phyloP scores from a whole-genome alignment of 2,329 filamentous ascomycete genomes.

The Falciphora oryzae region DNA sequence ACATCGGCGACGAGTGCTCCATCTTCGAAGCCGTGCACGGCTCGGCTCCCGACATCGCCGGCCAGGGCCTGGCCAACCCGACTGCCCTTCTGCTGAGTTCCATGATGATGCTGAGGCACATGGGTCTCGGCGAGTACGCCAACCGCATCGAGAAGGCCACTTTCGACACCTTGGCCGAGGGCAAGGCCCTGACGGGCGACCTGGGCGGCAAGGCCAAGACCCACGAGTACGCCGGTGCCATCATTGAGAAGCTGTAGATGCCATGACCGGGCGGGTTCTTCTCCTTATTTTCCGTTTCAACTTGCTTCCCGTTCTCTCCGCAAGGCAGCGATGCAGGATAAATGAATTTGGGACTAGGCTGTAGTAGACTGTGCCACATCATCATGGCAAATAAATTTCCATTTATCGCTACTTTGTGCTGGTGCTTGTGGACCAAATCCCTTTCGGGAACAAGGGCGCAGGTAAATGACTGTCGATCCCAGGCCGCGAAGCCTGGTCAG shows the following conservation, averaged over 20 bases:
- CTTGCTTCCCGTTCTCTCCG: background rate
- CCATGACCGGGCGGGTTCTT: conserved; percentile 11
- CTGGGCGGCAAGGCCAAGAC: conserved; percentile 96
- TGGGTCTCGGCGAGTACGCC: conserved; percentile 83
- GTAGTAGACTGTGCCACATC: conserved; percentile 4
- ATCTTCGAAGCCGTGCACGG: conserved; percentile 99
- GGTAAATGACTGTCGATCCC: background rate
- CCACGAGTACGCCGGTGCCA: conserved; percentile 85
- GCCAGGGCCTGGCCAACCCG: conserved; percentile 91
- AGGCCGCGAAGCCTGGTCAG: background rate
- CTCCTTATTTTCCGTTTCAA: conserved; percentile 7
- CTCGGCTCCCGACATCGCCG: conserved; percentile 58
- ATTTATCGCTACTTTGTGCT: background rate
- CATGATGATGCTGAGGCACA: conserved; percentile 99
- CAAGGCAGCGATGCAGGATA: conserved; percentile 8
- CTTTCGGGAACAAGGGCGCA: background rate
- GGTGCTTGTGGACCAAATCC: background rate
- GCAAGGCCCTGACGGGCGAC: conserved; percentile 93
- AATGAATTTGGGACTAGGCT: conserved; percentile 8
- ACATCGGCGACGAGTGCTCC: conserved; percentile 98
- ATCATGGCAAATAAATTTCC: background rate
- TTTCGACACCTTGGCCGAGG: conserved; percentile 91
- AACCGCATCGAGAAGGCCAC: conserved; percentile 87
- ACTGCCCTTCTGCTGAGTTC: conserved; percentile 91
- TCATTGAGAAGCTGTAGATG: conserved; percentile 65